These are phyloP conservation scores for Lasiosphaeria hispida DNA, from an alignment of 495 filamentous ascomycete species.

Conservation along the genomic window DNA sequence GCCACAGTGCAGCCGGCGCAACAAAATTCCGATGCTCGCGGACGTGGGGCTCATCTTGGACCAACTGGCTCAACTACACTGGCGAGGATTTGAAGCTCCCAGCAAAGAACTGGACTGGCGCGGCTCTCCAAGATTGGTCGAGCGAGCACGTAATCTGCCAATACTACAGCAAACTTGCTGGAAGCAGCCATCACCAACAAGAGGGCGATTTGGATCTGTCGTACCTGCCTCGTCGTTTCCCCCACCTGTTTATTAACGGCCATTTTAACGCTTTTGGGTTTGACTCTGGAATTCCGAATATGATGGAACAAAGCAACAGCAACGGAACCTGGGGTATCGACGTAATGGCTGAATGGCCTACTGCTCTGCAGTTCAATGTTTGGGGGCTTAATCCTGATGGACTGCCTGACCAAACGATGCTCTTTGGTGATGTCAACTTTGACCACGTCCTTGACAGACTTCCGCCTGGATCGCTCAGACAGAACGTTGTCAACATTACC, in stretches of 20 bases:
- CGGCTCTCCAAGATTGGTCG: slow-evolving; percentile 58
- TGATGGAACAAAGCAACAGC: slow-evolving; percentile 44
- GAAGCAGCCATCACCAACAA: slow-evolving; percentile 59
- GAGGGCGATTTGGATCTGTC: slow-evolving; percentile 49
- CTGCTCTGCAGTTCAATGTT: slow-evolving; percentile 57
- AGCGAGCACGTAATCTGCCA: slow-evolving; percentile 64
- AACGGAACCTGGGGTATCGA: slow-evolving; percentile 52
- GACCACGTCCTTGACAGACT: slow-evolving; percentile 59
- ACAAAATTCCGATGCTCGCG: slow-evolving; percentile 61
- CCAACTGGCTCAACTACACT: slow-evolving; percentile 56
- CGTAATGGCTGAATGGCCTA: slow-evolving; percentile 63
- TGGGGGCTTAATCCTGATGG: slow-evolving; percentile 66
- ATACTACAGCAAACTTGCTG: slow-evolving; percentile 62
- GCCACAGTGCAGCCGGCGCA: slow-evolving; percentile 62
- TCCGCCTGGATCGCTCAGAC: slow-evolving; percentile 51
- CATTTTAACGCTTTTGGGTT: slow-evolving; percentile 65
- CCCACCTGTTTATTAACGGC: slow-evolving; percentile 63
- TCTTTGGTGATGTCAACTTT: slow-evolving; percentile 59
- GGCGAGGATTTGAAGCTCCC: slow-evolving; percentile 53
- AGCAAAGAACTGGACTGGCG: slow-evolving; percentile 57
- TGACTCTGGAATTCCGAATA: slow-evolving; percentile 58
- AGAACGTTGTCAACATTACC: slow-evolving; percentile 57
- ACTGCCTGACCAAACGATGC: slow-evolving; percentile 54
- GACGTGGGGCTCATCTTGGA: slow-evolving; percentile 62
- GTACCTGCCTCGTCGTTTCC: slow-evolving; percentile 53